Conservation (phyloP, 2,329 filamentous ascomycete genomes). For the Talaromyces sp. region DNA sequence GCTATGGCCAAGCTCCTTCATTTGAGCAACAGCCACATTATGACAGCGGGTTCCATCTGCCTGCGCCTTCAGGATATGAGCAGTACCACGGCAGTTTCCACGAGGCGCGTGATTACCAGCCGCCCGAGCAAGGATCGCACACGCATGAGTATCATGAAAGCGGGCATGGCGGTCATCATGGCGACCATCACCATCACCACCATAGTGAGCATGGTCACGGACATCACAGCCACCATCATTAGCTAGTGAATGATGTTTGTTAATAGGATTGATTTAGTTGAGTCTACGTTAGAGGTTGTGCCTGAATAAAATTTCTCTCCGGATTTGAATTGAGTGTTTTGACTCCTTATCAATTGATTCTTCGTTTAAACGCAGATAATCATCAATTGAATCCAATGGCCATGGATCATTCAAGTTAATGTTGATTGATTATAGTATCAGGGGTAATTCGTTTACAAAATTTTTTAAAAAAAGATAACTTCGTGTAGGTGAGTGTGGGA, state of each 20-base stretch:
- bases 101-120: conserved; percentile 11
- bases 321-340: too few species aligned
- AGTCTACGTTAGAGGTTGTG: neutral
- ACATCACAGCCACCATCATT: conserved; percentile 1
- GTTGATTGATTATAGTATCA: neutral
- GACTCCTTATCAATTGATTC: too few species aligned
- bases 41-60: conserved; percentile 11
- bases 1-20: neutral
- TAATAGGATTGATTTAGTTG: neutral
- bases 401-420: neutral
- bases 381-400: too few species aligned
- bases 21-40: neutral
- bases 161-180: neutral
- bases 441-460: neutral
- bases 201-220: conserved; percentile 4
- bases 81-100: conserved; percentile 10
- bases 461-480: neutral
- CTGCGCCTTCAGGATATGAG: conserved; percentile 16
- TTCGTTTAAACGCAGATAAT: too few species aligned
- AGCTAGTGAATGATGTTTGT: neutral
- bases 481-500: neutral
- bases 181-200: conserved; percentile 1
- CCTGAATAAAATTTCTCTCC: neutral
- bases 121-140: conserved; percentile 10
- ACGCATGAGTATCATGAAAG: conserved; percentile 5